These are phyloP conservation scores for Apiospora marii DNA, from an alignment of 2,329 filamentous ascomycete species.

Conservation along the genomic window DNA sequence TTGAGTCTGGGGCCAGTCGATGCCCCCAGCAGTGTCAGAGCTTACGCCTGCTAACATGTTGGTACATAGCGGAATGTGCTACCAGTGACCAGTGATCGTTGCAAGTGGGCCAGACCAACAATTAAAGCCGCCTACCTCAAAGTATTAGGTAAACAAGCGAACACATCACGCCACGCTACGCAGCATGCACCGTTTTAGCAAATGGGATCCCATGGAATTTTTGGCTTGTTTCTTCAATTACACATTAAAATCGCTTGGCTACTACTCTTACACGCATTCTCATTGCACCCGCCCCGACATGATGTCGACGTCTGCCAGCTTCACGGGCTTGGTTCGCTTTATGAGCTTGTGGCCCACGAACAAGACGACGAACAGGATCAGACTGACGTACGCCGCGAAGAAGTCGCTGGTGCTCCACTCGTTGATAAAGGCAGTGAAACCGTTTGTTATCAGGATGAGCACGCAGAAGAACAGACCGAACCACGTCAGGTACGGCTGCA, in stretches of 20 bases:
- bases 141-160: not conserved
- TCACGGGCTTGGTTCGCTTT: constrained; percentile 38
- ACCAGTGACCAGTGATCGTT: not conserved
- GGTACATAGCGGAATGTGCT: not conserved
- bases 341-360: constrained; percentile 67
- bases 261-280: not conserved
- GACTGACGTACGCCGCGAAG: constrained; percentile 69
- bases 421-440: constrained; percentile 72
- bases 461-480: constrained; percentile 72
- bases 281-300: constrained; percentile 34
- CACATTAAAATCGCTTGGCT: constrained; percentile 9
- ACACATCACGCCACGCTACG: not conserved
- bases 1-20: too few relatives aligned
- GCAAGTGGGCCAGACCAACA: not conserved
- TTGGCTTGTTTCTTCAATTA: not conserved
- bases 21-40: too few relatives aligned
- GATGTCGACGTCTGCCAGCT: constrained; percentile 39
- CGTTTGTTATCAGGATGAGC: constrained; percentile 71
- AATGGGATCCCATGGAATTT: not conserved
- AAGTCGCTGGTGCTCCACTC: constrained; percentile 66
- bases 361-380: constrained; percentile 68
- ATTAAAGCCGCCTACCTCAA: not conserved
- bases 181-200: not conserved
- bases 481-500: constrained; percentile 70
- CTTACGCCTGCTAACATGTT: not conserved